Evolutionary conservation across 1,284 basidiomycete genomes (phyloP), one percentile per base, ranked within the genome.

Genomic region (Neolentinus lepideus): DNA sequence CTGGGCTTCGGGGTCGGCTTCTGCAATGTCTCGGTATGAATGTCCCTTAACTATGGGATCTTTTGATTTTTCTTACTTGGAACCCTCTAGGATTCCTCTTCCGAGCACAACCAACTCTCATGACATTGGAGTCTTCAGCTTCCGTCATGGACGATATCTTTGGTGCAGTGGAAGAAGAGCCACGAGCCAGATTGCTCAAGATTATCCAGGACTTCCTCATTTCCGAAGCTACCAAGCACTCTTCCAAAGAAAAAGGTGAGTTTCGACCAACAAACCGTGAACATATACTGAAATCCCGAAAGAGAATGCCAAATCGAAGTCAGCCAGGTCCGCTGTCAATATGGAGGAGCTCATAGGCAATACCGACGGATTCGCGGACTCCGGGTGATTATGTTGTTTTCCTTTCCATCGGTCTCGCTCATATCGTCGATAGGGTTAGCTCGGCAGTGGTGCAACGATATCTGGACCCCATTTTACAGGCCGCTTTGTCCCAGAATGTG

Each of bases 321-420:
- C 72, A 2, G 66, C 71, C 10, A 69, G 71, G 1, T 70, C 72
- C n/a, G 75, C 78, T 25, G 83, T 92, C 38, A 87, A 94, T 64
- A 92, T 98, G 84, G 86, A 89, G 1, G 91, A 98, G 63, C 76
- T 99, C 1, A 90, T 98, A 8, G 97, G 97, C 1, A 95, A 95
- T 63, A 93, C 93, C 0, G 90, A 93, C 62, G 90, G 88, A 0
- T 94, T 98, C 67, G 93, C 94, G 0, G 96, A 99, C 64, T 97
- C 96, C 19, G 93, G 89, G 94, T 96, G 69, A 62, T 65, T 66
- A 52, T 21, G 0, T 19, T 25, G 8, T 38, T 21, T n/a, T 16
- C n/a, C 38, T 26, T 6, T 21, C 14, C n/a, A 2, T 10, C 25
- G 12, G 33, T 46, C 21, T 55, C 3, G 22, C 10, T 35, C 9